These are phyloP conservation scores for Heliamphora exappendiculata DNA, from an alignment of 148 eudicot species.

Conservation along the genomic window DNA sequence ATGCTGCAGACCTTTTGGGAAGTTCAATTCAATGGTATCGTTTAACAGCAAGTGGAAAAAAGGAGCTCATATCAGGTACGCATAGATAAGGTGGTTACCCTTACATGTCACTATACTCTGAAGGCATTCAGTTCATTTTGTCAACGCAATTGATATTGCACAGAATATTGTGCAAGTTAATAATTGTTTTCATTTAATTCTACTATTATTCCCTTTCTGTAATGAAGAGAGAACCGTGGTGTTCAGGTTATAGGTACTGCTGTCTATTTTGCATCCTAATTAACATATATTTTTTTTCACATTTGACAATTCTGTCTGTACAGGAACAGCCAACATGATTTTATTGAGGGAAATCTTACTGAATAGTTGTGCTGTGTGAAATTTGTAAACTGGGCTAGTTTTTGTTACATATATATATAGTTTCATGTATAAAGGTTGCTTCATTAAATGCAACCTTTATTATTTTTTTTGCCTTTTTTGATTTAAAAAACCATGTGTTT, in stretches of 20 bases:
- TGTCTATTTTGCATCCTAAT: no score
- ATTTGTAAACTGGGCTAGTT: no score
- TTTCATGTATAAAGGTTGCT: no score
- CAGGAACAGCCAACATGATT: neutral
- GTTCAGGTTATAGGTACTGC: no score
- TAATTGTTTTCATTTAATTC: neutral
- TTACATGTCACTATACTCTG: neutral
- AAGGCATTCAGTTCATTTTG: neutral
- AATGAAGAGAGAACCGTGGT: neutral
- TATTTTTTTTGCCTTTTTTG: no score
- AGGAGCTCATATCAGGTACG: slow-evolving; percentile 82
- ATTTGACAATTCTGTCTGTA: neutral
- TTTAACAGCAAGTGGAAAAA: slow-evolving; percentile 50
- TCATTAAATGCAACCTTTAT: no score
- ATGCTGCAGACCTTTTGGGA: slow-evolving; percentile 57
- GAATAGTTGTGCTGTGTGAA: neutral
- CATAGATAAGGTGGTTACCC: neutral
- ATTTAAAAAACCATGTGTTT: no score
- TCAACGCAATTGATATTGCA: neutral
- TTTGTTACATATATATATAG: no score
- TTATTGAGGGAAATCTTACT: neutral
- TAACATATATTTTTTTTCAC: neutral
- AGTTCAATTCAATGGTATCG: slow-evolving; percentile 93
- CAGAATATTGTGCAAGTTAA: neutral
- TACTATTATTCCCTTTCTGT: neutral